Percentiles rank a stretch among this genome's conserved stretches.
phyloP scores from a whole-genome alignment of 345 rosid species.

The Eucalyptus lansdowneana region DNA sequence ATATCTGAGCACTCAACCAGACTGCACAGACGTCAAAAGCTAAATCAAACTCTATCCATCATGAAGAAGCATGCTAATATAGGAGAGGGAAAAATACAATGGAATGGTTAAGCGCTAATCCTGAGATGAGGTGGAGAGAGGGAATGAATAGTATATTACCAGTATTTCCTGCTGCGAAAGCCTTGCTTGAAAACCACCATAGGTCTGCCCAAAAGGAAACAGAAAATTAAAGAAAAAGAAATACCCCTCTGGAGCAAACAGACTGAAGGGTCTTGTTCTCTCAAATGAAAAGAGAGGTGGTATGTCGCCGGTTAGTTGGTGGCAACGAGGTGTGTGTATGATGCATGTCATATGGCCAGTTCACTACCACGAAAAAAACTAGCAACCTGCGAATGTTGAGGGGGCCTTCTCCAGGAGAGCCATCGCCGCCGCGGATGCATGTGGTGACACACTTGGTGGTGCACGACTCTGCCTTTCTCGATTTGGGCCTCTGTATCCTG shows the following conservation, averaged over 20 bases:
- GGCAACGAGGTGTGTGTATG: not conserved
- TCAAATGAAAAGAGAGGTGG: not conserved
- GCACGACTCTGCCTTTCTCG: conserved; percentile 78
- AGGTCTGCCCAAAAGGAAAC: conserved; percentile 26
- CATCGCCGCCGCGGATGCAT: conserved; percentile 74
- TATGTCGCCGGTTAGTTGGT: not conserved
- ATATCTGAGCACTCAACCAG: conserved; percentile 91
- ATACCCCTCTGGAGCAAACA: not conserved
- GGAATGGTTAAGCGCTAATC: not conserved
- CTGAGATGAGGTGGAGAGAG: not conserved
- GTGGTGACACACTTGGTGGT: conserved; percentile 71
- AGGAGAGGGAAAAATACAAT: not conserved
- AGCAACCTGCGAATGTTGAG: conserved; percentile 57
- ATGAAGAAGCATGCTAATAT: not conserved
- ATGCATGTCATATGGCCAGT: not conserved
- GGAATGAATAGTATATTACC: conserved; percentile 15
- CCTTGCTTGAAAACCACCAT: conserved; percentile 82
- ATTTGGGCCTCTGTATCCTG: conserved; percentile 75
- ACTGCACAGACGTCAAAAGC: conserved; percentile 19
- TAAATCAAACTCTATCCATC: not conserved
- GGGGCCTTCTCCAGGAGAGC: conserved; percentile 85
- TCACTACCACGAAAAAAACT: not conserved
- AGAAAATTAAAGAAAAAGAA: not conserved
- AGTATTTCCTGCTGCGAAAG: conserved; percentile 81
- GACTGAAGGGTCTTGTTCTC: not conserved